Percentiles rank a stretch among this genome's conserved stretches.
phyloP scores from a whole-genome alignment of 805 yeast genomes.

The Ogataea kodamae region DNA sequence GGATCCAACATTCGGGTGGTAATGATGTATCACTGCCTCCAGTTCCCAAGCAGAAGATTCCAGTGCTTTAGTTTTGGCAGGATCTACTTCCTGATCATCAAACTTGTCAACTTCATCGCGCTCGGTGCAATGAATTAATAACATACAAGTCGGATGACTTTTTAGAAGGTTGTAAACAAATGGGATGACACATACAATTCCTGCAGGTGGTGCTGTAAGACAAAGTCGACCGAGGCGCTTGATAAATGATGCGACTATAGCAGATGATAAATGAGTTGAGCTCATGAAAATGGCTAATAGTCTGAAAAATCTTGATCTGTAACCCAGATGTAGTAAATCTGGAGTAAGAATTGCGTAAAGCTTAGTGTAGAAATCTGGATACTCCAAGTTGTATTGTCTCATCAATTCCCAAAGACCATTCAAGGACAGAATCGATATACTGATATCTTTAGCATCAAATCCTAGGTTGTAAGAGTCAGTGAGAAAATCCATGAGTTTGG shows the following conservation, averaged over 20 bases:
- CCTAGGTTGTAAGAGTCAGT: constrained; percentile 72
- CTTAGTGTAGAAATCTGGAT: constrained; percentile 84
- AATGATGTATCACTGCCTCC: constrained; percentile 69
- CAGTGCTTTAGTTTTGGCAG: constrained; percentile 73
- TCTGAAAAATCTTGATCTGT: constrained; percentile 85
- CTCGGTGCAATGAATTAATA: constrained; percentile 62
- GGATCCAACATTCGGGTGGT: constrained; percentile 94
- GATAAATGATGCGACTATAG: constrained; percentile 83
- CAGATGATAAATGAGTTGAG: constrained; percentile 82
- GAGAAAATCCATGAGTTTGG: constrained; percentile 85
- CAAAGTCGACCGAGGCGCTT: constrained; percentile 75
- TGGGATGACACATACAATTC: constrained; percentile 84
- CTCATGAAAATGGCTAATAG: constrained; percentile 79
- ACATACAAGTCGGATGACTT: constrained; percentile 93
- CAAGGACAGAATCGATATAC: constrained; percentile 60
- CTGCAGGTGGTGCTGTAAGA: constrained; percentile 79
- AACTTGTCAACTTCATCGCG: constrained; percentile 60
- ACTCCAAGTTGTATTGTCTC: constrained; percentile 78
- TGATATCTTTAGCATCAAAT: constrained; percentile 31
- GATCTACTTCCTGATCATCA: constrained; percentile 61
- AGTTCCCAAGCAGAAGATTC: constrained; percentile 92
- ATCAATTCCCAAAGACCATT: constrained; percentile 86
- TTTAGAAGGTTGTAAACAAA: constrained; percentile 84
- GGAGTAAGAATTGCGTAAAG: constrained; percentile 78
- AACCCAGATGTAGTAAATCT: constrained; percentile 67